Conservation (phyloP, 2,329 filamentous ascomycete species). For the Sporothrix variecibatus region DNA sequence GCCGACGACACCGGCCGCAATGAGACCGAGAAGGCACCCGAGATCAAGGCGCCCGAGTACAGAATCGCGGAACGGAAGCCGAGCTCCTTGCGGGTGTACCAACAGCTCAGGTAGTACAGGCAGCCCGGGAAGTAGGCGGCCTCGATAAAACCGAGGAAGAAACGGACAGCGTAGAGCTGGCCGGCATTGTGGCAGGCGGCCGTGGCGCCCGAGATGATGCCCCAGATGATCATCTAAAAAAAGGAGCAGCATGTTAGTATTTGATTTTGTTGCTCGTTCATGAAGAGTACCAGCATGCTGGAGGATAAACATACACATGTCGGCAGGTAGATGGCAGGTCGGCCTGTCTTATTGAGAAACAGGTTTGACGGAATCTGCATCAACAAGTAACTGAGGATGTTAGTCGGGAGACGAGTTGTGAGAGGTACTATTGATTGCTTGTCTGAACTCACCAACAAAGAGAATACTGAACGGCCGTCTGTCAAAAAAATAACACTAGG, state of each 20-base stretch:
- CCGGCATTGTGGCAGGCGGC: conserved; percentile 40
- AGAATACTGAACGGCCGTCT: conserved; percentile 55
- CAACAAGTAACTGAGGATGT: conserved; percentile 45
- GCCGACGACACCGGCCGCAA: conserved; percentile 63
- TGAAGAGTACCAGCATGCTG: not conserved
- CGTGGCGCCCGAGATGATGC: conserved; percentile 48
- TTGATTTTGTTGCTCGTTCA: not conserved
- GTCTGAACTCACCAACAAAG: conserved; percentile 47
- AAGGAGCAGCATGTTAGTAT: not conserved
- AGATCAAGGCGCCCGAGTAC: conserved; percentile 63
- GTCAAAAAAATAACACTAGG: not conserved
- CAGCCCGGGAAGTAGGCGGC: conserved; percentile 39
- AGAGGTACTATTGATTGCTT: not conserved
- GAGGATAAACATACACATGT: conserved; percentile 42
- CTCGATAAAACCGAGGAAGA: conserved; percentile 48
- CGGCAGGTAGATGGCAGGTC: conserved; percentile 50
- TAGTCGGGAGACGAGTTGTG: not conserved
- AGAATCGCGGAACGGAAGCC: conserved; percentile 59
- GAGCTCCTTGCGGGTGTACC: conserved; percentile 68
- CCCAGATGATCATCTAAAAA: conserved; percentile 51
- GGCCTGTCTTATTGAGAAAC: conserved; percentile 54
- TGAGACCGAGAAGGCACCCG: conserved; percentile 64
- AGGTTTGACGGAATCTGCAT: conserved; percentile 56
- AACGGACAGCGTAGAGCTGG: conserved; percentile 45
- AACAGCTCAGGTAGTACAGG: conserved; percentile 50